Evolutionary conservation across 768 basidiomycete species (phyloP).

Genomic region (Mycena capillaripes): DNA sequence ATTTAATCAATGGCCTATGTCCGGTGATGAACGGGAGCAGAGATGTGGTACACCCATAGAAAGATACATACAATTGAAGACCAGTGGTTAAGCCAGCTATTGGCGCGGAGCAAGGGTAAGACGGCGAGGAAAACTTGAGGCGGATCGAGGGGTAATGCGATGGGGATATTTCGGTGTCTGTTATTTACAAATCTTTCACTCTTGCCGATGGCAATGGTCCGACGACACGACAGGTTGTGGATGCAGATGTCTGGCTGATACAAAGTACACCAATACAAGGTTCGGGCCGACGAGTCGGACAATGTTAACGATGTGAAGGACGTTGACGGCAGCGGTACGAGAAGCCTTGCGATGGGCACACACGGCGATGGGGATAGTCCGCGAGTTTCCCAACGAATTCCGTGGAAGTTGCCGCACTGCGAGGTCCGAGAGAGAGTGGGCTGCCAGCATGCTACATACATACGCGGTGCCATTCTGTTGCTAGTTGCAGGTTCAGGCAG

Average conservation of each 20-base stretch:
- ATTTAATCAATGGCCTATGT: background rate
- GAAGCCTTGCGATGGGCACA: conserved; percentile 3
- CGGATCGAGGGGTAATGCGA: background rate
- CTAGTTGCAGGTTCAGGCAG: background rate
- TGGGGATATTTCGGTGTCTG: conserved; percentile 4
- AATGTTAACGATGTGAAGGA: background rate
- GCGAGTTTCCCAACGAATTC: background rate
- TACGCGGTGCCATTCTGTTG: conserved; percentile 8
- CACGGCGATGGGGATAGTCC: conserved; percentile 24
- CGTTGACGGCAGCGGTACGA: conserved; percentile 26
- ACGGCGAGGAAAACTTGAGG: conserved; percentile 9
- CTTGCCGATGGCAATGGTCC: conserved; percentile 12
- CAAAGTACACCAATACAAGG: conserved; percentile 18
- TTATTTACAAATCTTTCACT: background rate
- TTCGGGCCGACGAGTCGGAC: background rate
- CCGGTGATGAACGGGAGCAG: conserved; percentile 9
- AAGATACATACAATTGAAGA: background rate
- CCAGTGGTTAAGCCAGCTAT: conserved; percentile 1
- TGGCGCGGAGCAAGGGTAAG: conserved; percentile 8
- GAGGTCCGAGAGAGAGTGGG: conserved; percentile 5
- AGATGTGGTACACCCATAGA: background rate
- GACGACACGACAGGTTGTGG: conserved; percentile 17
- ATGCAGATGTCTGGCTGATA: conserved; percentile 11
- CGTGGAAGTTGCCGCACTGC: conserved; percentile 12
- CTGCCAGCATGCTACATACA: conserved; percentile 14